These are phyloP conservation scores for Coemansia sp. DNA, from an alignment of 192 early-diverging fungal genomes.

Conservation along the genomic window DNA sequence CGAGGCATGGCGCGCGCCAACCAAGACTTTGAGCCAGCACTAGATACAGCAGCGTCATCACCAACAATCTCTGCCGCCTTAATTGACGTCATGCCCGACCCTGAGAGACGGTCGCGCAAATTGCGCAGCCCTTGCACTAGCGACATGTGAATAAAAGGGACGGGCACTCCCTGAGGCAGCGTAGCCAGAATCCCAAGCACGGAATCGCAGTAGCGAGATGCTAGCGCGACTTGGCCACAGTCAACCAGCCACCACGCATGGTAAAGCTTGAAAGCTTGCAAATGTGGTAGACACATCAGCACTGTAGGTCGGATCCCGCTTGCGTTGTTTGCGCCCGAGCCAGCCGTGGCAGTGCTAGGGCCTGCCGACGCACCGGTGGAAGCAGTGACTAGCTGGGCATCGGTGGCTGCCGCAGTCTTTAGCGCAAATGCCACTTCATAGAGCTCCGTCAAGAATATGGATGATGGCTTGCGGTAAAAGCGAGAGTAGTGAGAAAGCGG, in stretches of 20 bases:
- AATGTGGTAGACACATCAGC: constrained; percentile 66
- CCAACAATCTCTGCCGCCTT: constrained; percentile 35
- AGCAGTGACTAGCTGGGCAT: constrained; percentile 9
- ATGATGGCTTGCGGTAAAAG: constrained; percentile 58
- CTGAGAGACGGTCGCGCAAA: constrained; percentile 66
- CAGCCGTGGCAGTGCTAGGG: background rate
- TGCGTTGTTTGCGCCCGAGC: background rate
- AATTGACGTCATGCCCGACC: constrained; percentile 42
- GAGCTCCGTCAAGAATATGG: constrained; percentile 78
- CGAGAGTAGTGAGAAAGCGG: constrained; percentile 20
- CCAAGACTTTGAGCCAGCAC: constrained; percentile 55
- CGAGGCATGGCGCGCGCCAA: constrained; percentile 52
- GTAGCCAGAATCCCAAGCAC: constrained; percentile 70
- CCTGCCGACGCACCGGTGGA: background rate
- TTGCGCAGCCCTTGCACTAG: constrained; percentile 72
- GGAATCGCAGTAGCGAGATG: constrained; percentile 74
- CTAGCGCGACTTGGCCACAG: constrained; percentile 68
- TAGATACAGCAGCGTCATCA: constrained; percentile 26
- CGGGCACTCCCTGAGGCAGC: constrained; percentile 61
- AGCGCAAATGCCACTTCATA: constrained; percentile 74
- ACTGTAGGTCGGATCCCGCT: constrained; percentile 1
- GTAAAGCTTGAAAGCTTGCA: constrained; percentile 86
- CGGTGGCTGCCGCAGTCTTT: constrained; percentile 42
- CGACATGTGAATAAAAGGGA: constrained; percentile 74
- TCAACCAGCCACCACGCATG: constrained; percentile 83